Base-by-base conservation (phyloP, 108 stramenopile species). In the Fistulifera solaris region DNA sequence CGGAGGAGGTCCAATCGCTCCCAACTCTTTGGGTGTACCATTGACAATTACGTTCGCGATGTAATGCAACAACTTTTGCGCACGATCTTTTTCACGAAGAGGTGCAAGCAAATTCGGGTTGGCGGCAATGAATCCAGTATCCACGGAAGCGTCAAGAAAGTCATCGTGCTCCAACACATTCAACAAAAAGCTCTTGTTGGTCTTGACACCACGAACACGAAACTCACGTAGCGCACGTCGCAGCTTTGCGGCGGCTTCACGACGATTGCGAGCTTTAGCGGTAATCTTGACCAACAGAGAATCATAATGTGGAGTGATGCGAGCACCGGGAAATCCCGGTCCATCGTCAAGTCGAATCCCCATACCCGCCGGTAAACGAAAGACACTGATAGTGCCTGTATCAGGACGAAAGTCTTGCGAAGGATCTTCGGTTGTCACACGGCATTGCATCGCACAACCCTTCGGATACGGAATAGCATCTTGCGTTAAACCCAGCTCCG, bases 391-490 rank as follows among this genome's bases (percentile, higher is more conserved):
- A 24, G 70, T 80, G 10, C 94, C 95, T 21, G 94, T 93, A 63
- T 94, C 97, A 13, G 94, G 94, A 16, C 75, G 75, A 66, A 96
- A 96, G 70, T 95, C 91, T 44, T 75, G 78, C n/a, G 72, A 56
- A 0, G 87, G 89, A 59, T 95, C 83, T 59, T 98, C 97, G 1
- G 97, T 95, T 7, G 94, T 96, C 17, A 98, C 89, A 41, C 97
- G 86, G 58, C 92, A 92, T 67, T 98, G 94, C 84, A 98, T 93
- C 28, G 95, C 94, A 61, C 81, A 79, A 22, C 94, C 93, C 41
- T 27, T 56, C 8, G 89, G 75, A 18, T 75, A 70, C 24, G 64
- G 65, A 43, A 85, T 83, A 18, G 63, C 42, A 16, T 85, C 87
- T 58, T 89, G 83, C 13, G 60, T 65, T 58, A 89, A 66, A 26